Base-by-base conservation (phyloP, 1,284 basidiomycete species). In the Coniferiporia sulphurascens region DNA sequence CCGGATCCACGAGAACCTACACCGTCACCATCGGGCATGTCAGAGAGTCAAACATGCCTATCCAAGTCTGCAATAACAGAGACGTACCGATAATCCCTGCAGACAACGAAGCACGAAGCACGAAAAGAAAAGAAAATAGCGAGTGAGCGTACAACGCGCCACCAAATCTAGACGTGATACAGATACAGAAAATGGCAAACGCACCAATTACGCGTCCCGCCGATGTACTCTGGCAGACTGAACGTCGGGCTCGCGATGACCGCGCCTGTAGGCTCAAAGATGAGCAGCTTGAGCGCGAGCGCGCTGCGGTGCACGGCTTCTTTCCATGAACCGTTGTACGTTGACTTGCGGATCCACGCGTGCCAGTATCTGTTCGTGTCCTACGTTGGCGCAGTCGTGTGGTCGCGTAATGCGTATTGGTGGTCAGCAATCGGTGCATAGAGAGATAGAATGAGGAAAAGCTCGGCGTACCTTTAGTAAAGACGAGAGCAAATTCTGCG, bases 201-300 rank as follows among this genome's bases (percentile, higher is more conserved):
- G 27, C 67, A 85, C 91, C 93, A 95, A 69, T 95, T 95, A 53
- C 93, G 77, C 0, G 84, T 86, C 1, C 93, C 93, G 0, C 92
- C 92, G 38, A 96, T 91, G 65, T 86, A 89, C 70, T 97, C 95
- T 0, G 94, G 94, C 9, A 98, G 76, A 64, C 89, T 91, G 73
- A 98, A 97, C 0, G 94, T 97, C 0, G 95, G 93, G 62, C 91
- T 93, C 0, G 94, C 94, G 4, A 96, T 86, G 52, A 95, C 89
- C 0, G 94, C 94, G 27, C 93, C 89, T 0, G 91, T 94, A 0
- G 90, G 90, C 67, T 93, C 89, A 67, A 81, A 94, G 48, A 92
- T 92, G 62, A 94, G 78, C n/a, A 94, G 76, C 70, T 91, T 91
- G 58, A 92, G 75, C 0, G 91, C 90, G n/a, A 96, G 78, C 0